A percentile compares a stretch with the other conserved stretches of the same genome.
These are phyloP conservation scores for Daldinia sp. DNA, from an alignment of 2,329 filamentous ascomycete species.

Conservation along the genomic window DNA sequence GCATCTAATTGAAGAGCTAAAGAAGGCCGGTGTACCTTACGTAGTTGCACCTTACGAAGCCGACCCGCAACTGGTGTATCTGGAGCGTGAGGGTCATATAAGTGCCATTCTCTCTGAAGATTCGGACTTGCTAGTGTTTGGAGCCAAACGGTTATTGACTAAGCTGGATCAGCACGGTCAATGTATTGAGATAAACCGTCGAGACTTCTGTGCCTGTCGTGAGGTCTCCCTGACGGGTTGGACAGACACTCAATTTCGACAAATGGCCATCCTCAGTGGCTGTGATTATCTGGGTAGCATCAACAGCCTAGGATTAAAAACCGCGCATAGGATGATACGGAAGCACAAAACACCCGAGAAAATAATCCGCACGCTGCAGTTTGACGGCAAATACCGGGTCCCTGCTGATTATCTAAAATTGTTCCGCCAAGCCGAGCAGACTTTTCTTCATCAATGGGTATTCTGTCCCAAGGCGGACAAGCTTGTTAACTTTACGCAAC, in stretches of 20 bases:
- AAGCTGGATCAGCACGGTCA: slow-evolving; percentile 95
- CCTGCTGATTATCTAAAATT: slow-evolving; percentile 83
- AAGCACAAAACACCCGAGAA: slow-evolving; percentile 91
- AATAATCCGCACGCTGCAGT: slow-evolving; percentile 83
- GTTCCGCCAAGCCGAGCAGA: slow-evolving; percentile 89
- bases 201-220: slow-evolving; percentile 87
- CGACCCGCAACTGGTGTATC: slow-evolving; percentile 94
- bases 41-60: slow-evolving; percentile 97
- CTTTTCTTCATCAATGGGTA: slow-evolving; percentile 94
- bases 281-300: slow-evolving; percentile 95
- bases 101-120: slow-evolving; percentile 94
- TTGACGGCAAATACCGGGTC: slow-evolving; percentile 86
- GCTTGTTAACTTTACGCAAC: slow-evolving; percentile 80
- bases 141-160: slow-evolving; percentile 88
- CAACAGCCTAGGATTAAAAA: slow-evolving; percentile 89
- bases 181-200: slow-evolving; percentile 90
- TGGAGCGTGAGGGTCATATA: slow-evolving; percentile 87
- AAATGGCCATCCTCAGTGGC: slow-evolving; percentile 96
- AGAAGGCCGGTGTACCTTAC: slow-evolving; percentile 82
- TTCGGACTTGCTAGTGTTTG: slow-evolving; percentile 95
- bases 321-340: slow-evolving; percentile 88
- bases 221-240: slow-evolving; percentile 92
- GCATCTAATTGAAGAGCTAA: slow-evolving; percentile 90
- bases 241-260: slow-evolving; percentile 90
- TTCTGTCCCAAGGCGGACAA: slow-evolving; percentile 81